Base-by-base conservation (phyloP, 176 grass and related monocot species). In the Ananas comosus region DNA sequence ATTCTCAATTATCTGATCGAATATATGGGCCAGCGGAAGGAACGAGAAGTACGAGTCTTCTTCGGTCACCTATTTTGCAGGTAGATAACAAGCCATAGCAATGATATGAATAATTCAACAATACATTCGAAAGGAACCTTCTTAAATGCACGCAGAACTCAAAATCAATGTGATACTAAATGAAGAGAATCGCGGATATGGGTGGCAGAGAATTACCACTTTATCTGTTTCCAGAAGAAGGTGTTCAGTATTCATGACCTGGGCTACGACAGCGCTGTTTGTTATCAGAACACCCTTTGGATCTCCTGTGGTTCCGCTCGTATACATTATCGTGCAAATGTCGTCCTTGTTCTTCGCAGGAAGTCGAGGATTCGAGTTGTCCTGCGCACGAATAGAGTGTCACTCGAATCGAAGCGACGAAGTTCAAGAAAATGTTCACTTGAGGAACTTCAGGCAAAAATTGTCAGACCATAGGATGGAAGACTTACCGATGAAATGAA, bases 31-130 rank as follows among this genome's bases (percentile, higher is more conserved):
- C 81, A 97, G 67, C 66, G 93, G 93, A 84, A 97, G 87, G 82
- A 87, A 97, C 13, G 93, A 97, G 64, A 97, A 92, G 69, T 97
- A 97, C 25, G 93, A 92, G 74, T 97, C 93, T 71, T 90, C 89
- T 87, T 87, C 82, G 57, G 77, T 67, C 19, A 97, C 66, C 93
- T 97, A 81, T 33, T 78, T 78, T 29, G 66, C 13, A 51, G 33
- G 52, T 13, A 52, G 51, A 25, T 53, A 14, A 52, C 13, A 51
- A 27, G 18, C 13, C n/a, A 21, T 18, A 71, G 50, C 9, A 51
- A 74, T 47, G 50, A 10, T 17, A 29, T 29, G 11, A 17, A 47
- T 57, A 33, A 58, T 33, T 2, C 17, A 3, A 50, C 48, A 12
- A 50, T 51, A 9, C 16, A 16, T 54, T 1, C 2, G 52, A 33